phyloP scores from a whole-genome alignment of 2,329 filamentous ascomycete species.

The Paecilomyces sp. region DNA sequence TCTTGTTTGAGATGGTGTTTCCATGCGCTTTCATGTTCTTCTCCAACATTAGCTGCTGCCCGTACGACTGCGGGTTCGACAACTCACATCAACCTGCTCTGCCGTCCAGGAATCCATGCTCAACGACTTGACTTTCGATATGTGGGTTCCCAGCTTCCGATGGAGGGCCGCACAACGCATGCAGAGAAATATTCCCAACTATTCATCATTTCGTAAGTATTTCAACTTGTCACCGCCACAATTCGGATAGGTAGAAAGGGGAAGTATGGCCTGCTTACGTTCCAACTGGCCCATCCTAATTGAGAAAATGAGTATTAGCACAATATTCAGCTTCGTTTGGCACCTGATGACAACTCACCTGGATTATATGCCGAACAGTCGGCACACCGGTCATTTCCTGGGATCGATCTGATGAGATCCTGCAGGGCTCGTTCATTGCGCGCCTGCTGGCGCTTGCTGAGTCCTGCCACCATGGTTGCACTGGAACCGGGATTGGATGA shows the following conservation, averaged over 20 bases:
- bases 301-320: slow-evolving; percentile 24
- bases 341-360: slow-evolving; percentile 50
- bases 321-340: background rate
- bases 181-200: slow-evolving; percentile 94
- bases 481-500: background rate
- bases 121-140: slow-evolving; percentile 97
- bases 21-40: slow-evolving; percentile 93
- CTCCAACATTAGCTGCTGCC: slow-evolving; percentile 69
- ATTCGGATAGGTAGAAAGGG: slow-evolving; percentile 4
- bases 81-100: slow-evolving; percentile 86
- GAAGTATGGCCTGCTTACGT: slow-evolving; percentile 45
- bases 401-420: slow-evolving; percentile 74
- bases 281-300: slow-evolving; percentile 93
- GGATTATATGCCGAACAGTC: slow-evolving; percentile 90
- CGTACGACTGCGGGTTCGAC: background rate
- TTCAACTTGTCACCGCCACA: background rate
- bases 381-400: slow-evolving; percentile 89
- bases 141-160: slow-evolving; percentile 92
- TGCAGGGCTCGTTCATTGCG: slow-evolving; percentile 91
- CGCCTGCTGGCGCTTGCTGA: slow-evolving; percentile 95
- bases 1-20: slow-evolving; percentile 77
- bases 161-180: slow-evolving; percentile 96
- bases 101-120: slow-evolving; percentile 97
- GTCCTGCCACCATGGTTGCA: slow-evolving; percentile 57
- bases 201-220: slow-evolving; percentile 8